Base-by-base conservation (phyloP, 2,329 filamentous ascomycete species). In the Sclerotiophoma versabilis region DNA sequence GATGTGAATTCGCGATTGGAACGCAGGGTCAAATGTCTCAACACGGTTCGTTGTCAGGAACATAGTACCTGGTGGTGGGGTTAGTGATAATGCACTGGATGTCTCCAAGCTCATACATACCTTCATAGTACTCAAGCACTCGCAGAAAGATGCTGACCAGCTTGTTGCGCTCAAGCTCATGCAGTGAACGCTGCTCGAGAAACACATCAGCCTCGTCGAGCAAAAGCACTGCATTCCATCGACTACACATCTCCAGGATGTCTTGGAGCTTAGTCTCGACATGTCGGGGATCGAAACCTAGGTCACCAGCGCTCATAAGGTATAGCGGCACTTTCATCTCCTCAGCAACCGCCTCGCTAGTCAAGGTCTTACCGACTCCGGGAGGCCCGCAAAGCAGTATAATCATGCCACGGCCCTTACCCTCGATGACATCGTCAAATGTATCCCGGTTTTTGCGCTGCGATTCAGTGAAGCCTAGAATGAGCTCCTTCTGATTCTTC, bases 351-450 rank as follows among this genome's bases (percentile, higher is more conserved):
- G 89, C 89, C 72, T 96, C 91, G 0, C 90, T 91, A 0, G 92
- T 96, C 5, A 96, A 80, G 0, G 91, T 96, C 79, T 96, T 96
- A 49, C 92, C 92, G 0, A 91, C 93, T 22, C 92, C 92, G 0
- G 92, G 91, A 11, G 90, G 89, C 1, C 92, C 91, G 64, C 93
- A 90, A 1, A 96, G 83, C 3, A 96, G 88, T 25, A 83, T 82
- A 30, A 96, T 90, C 12, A 96, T 84, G 1, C 92, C 92, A 65
- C 90, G 91, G 47, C 92, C 92, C 73, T 96, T 96, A 64, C 91
- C 91, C 62, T 78, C 76, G 12, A 81, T 77, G 3, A 81, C 77
- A 57, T 82, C 91, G 73, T 96, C 91, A 60, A 95, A 92, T 51
- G 87, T 91, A 66, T 89, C 83, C 2, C 84, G 0, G 86, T 87